Evolutionary conservation across 1,284 basidiomycete genomes (phyloP).

Genomic region (Entoloma clypeatum): DNA sequence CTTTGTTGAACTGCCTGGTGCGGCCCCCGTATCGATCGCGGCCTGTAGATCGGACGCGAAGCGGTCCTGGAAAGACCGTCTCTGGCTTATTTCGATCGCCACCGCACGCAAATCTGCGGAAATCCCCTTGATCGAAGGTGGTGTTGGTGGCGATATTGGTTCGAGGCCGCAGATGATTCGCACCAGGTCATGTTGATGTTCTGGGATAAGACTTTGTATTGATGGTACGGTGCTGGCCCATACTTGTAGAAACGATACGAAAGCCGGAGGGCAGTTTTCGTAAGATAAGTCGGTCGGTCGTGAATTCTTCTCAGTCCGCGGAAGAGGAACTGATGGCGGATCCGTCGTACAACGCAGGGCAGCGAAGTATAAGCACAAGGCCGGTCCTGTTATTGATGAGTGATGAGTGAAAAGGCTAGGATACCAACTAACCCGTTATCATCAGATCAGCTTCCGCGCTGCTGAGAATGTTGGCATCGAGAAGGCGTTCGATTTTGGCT

Average conservation of each 20-base stretch:
- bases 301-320: conserved; percentile 33
- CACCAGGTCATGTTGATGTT: conserved; percentile 75
- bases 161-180: conserved; percentile 67
- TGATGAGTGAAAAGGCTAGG: background rate
- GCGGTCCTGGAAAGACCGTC: conserved; percentile 76
- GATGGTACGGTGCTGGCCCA: conserved; percentile 64
- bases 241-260: conserved; percentile 63
- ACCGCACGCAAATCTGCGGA: conserved; percentile 73
- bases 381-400: conserved; percentile 44
- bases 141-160: conserved; percentile 38
- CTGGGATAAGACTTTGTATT: conserved; percentile 58
- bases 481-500: conserved; percentile 68
- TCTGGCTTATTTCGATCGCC: conserved; percentile 76
- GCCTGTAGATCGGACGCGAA: conserved; percentile 72
- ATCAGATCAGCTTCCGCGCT: conserved; percentile 77
- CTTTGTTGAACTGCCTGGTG: conserved; percentile 27
- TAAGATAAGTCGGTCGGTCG: conserved; percentile 43
- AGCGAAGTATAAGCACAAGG: conserved; percentile 66
- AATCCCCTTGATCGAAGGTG: conserved; percentile 50
- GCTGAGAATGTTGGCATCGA: conserved; percentile 66
- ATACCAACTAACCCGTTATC: conserved; percentile 59
- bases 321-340: conserved; percentile 60
- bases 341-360: conserved; percentile 58
- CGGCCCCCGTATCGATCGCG: conserved; percentile 60
- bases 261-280: conserved; percentile 44